phyloP scores from a whole-genome alignment of 768 basidiomycete species.

The Russula dissimulans region DNA sequence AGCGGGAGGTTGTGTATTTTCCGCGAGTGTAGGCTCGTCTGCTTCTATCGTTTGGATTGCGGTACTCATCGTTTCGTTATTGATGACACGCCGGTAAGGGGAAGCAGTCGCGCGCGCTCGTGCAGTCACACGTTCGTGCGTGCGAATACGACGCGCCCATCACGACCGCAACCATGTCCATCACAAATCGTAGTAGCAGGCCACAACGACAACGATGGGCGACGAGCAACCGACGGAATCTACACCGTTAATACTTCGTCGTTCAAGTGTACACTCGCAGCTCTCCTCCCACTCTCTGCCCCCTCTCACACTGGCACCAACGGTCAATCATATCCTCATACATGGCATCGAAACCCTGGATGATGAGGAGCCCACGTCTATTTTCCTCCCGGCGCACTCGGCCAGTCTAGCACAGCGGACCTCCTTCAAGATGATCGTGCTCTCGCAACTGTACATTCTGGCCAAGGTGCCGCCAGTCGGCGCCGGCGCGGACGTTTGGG shows the following conservation, averaged over 20 bases:
- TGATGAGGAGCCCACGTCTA: not conserved
- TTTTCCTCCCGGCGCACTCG: not conserved
- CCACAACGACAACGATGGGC: not conserved
- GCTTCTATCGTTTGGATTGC: conserved; percentile 52
- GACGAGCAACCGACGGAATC: conserved; percentile 15
- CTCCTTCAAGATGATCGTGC: conserved; percentile 19
- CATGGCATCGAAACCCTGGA: conserved; percentile 11
- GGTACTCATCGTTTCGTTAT: conserved; percentile 39
- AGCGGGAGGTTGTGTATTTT: conserved; percentile 18
- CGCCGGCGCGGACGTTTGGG: conserved; percentile 31
- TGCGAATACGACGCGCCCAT: too few species aligned
- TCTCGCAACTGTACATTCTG: conserved; percentile 21
- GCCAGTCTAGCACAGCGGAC: not conserved
- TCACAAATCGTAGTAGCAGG: too few species aligned
- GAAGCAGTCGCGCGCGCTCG: too few species aligned
- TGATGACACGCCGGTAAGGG: not conserved
- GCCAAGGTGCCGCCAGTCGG: not conserved
- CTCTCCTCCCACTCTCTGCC: not conserved
- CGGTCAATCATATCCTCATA: conserved; percentile 21
- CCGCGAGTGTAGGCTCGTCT: conserved; percentile 52
- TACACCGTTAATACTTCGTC: conserved; percentile 10
- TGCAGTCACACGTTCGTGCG: too few species aligned
- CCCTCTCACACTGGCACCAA: conserved; percentile 5
- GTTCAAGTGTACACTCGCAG: not conserved
- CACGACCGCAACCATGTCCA: too few species aligned